Base-by-base conservation (phyloP, 768 basidiomycete species). In the Arthromyces matolae region DNA sequence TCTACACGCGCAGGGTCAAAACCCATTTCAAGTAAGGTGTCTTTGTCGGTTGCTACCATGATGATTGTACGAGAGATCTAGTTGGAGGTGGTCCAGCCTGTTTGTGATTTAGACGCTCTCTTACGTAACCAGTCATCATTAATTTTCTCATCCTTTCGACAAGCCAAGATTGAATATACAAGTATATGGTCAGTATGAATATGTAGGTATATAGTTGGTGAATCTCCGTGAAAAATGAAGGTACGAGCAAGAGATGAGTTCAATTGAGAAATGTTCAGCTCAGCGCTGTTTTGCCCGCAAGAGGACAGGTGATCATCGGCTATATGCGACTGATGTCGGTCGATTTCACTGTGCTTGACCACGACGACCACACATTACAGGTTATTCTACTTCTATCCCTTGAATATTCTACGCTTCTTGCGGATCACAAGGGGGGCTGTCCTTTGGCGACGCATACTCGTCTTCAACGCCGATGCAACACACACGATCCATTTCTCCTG, bases 1-100 rank as follows among this genome's bases (percentile, higher is more conserved):
- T 93, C 90, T 36, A 95, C 83, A 50, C 93, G 80, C 13, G 81
- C 79, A 19, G 77, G 61, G 51, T 93, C 88, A 56, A 96, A 96
- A 10, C 93, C 93, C 89, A 95, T 93, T 18, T 78, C 72, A 9
- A 92, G 58, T 27, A 97, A 72, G 12, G 81, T 80, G 13, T 90
- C 86, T 68, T 78, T 81, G 66, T 91, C 89, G 55, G 75, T 71
- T 44, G 75, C 71, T 76, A 79, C 78, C 12, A 19, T 16, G 47
- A 36, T 14, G 8, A 20, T 18, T 25, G 24, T n/a, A 29, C 29
- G 31, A 25, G 24, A 39, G 35, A 27, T n/a, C n/a, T n/a, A n/a
- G n/a, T n/a, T n/a, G n/a, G n/a, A n/a, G n/a, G n/a, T n/a, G n/a
- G n/a, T n/a, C n/a, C n/a, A n/a, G n/a, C n/a, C n/a, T n/a, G n/a